A percentile compares a stretch with the other conserved stretches of the same genome.
Evolutionary conservation across 2,329 filamentous ascomycete genomes (phyloP).

Genomic region (Lasiodiplodia citricola): DNA sequence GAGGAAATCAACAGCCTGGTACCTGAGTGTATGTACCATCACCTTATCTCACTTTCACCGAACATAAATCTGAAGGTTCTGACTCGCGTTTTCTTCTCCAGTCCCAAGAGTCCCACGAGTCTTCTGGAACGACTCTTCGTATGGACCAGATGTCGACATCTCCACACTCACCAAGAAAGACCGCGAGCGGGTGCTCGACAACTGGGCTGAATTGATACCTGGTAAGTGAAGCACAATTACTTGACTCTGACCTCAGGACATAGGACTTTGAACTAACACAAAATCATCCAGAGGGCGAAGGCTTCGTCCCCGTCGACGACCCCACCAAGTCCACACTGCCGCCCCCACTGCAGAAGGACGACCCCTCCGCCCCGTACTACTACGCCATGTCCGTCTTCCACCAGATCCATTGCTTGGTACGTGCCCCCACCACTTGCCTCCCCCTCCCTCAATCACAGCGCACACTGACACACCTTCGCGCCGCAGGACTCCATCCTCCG

Average conservation of each 20-base stretch:
- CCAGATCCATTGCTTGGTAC: slow-evolving; percentile 34
- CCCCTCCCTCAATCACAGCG: neutral
- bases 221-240: neutral
- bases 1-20: neutral
- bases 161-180: neutral
- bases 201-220: neutral
- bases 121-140: neutral
- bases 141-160: neutral
- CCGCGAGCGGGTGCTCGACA: neutral
- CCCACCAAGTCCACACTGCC: neutral
- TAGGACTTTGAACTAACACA: neutral
- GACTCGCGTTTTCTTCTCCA: neutral
- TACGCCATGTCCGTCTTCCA: slow-evolving; percentile 38
- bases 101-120: neutral
- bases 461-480: neutral
- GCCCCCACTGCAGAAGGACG: neutral
- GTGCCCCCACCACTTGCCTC: neutral
- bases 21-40: neutral
- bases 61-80: neutral
- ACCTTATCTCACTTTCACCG: neutral
- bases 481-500: neutral
- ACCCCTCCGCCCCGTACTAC: neutral
- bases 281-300: neutral
- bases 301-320: neutral
- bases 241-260: too few species aligned